A percentile compares a stretch with the other conserved stretches of the same genome.
These are phyloP conservation scores for Populus tomentosa DNA, from an alignment of 441 rosid genomes.

Conservation along the genomic window DNA sequence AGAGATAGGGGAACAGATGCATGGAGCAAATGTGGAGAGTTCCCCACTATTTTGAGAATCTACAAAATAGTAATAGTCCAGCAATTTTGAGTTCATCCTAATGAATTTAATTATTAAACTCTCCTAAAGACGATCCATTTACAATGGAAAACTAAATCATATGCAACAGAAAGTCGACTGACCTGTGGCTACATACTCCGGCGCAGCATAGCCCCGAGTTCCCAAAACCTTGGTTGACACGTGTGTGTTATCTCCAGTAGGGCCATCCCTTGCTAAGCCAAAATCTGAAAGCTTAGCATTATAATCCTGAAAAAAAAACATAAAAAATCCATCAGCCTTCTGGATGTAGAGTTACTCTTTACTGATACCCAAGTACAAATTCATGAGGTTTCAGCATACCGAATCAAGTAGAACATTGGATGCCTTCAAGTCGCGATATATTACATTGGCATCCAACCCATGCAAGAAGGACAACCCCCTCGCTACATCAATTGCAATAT, in stretches of 20 bases:
- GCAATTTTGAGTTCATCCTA: background rate
- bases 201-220: conserved; percentile 88
- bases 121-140: background rate
- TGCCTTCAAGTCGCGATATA: conserved; percentile 78
- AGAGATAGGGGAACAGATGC: background rate
- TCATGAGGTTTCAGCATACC: conserved; percentile 32
- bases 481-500: conserved; percentile 60
- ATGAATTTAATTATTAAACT: background rate
- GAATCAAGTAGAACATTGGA: conserved; percentile 84
- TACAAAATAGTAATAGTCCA: background rate
- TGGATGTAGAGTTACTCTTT: background rate
- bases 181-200: conserved; percentile 86
- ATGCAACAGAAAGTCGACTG: conserved; percentile 7
- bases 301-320: conserved; percentile 40
- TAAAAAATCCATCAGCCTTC: background rate
- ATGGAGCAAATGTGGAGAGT: background rate
- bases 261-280: conserved; percentile 86
- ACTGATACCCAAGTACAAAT: background rate
- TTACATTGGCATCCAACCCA: conserved; percentile 64
- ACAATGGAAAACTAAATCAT: background rate
- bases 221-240: conserved; percentile 81
- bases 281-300: conserved; percentile 88
- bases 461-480: conserved; percentile 79
- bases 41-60: background rate
- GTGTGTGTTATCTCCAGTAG: conserved; percentile 85